A percentile compares a stretch with the other conserved stretches of the same genome.
phyloP scores from a whole-genome alignment of 1,284 basidiomycete genomes.

The Laetiporus sulphureus region DNA sequence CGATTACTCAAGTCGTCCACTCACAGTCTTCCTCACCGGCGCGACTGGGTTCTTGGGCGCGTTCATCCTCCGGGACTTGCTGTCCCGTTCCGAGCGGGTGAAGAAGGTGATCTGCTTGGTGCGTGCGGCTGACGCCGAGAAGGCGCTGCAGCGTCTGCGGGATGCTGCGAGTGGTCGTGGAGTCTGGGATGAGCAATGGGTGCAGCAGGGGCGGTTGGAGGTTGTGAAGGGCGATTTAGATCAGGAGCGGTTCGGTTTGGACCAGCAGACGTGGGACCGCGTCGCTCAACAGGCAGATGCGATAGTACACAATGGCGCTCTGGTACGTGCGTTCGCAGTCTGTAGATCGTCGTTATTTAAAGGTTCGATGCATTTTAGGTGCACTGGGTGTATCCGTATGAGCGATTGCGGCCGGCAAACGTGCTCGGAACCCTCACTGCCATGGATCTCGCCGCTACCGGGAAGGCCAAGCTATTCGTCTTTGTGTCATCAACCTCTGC shows the following conservation, averaged over 20 bases:
- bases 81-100: constrained; percentile 58
- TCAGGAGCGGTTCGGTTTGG: constrained; percentile 72
- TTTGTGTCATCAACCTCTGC: constrained; percentile 96
- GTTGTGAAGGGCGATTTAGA: constrained; percentile 89
- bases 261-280: constrained; percentile 57
- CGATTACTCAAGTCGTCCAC: constrained; percentile 44
- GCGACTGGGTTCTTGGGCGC: constrained; percentile 97
- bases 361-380: too few relatives aligned
- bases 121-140: constrained; percentile 61
- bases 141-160: constrained; percentile 68
- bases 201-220: constrained; percentile 62
- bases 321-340: constrained; percentile 64
- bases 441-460: constrained; percentile 71
- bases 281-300: constrained; percentile 77
- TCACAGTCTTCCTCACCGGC: constrained; percentile 92
- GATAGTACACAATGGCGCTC: constrained; percentile 92
- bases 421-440: constrained; percentile 86
- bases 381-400: constrained; percentile 99
- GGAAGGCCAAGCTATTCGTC: constrained; percentile 77
- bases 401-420: constrained; percentile 87
- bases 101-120: constrained; percentile 90
- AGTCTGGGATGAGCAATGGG: constrained; percentile 94
- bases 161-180: constrained; percentile 79
- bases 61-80: constrained; percentile 83
- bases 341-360: too few relatives aligned